Conservation (phyloP, 2,329 filamentous ascomycete genomes). For the Aureobasidium sp. region DNA sequence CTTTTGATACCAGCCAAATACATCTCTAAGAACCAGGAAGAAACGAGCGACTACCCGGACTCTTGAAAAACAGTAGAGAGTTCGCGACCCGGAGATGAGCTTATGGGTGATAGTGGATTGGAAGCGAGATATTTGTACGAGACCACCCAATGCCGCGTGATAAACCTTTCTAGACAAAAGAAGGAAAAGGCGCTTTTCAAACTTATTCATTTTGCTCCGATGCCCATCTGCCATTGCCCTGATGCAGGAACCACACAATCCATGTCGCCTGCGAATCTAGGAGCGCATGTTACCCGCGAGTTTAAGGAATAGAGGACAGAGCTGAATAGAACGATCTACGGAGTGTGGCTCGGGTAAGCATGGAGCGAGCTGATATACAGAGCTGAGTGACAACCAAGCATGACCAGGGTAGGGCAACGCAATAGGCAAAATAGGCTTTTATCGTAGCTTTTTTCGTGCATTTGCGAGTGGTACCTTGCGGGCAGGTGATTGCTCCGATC, state of each 20-base stretch:
- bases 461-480: background rate
- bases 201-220: background rate
- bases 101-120: background rate
- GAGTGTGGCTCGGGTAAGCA: background rate
- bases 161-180: background rate
- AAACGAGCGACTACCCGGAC: background rate
- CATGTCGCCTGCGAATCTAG: background rate
- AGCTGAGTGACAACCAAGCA: background rate
- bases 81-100: background rate
- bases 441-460: background rate
- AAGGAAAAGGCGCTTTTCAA: background rate
- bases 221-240: background rate
- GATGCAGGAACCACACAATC: background rate
- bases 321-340: background rate
- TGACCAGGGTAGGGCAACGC: background rate
- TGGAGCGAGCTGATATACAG: background rate
- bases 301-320: background rate
- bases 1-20: background rate
- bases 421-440: background rate
- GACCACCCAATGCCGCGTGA: background rate
- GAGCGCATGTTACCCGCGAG: background rate
- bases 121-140: background rate
- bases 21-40: background rate
- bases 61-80: conserved; percentile 9
- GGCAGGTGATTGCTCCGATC: background rate